phyloP scores from a whole-genome alignment of 306 rosid species.

The Citrullus colocynthis region DNA sequence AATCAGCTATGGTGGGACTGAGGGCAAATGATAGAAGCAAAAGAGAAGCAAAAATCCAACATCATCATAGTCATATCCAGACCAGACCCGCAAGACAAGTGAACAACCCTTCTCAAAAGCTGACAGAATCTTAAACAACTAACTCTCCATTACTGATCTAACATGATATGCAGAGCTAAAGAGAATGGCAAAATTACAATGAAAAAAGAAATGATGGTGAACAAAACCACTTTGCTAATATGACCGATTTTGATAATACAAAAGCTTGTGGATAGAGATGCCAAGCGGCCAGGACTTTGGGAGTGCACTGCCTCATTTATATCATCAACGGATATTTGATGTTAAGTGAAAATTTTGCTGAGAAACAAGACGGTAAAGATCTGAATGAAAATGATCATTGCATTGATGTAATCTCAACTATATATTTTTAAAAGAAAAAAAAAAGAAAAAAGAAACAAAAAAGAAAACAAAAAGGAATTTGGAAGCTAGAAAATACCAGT shows the following conservation, averaged over 20 bases:
- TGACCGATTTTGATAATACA: neutral
- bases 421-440: neutral
- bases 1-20: neutral
- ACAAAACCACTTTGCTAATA: neutral
- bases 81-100: neutral
- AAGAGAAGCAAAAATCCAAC: neutral
- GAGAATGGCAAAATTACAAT: neutral
- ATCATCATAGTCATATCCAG: neutral
- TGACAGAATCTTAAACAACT: neutral
- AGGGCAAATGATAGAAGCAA: neutral
- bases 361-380: neutral
- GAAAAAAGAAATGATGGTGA: neutral
- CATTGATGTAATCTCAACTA: slow-evolving; percentile 18
- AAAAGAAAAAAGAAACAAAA: neutral
- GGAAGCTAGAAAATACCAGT: slow-evolving; percentile 12
- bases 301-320: slow-evolving; percentile 7
- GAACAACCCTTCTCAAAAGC: neutral
- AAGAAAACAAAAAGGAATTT: neutral
- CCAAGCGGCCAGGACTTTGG: neutral
- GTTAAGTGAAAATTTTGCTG: slow-evolving; percentile 8
- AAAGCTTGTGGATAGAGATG: neutral
- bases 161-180: neutral
- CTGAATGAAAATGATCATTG: slow-evolving; percentile 11
- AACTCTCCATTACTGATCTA: neutral
- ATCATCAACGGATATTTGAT: slow-evolving; percentile 13